Conservation (phyloP, 176 grass and related monocot genomes). For the Eleusine coracana region DNA sequence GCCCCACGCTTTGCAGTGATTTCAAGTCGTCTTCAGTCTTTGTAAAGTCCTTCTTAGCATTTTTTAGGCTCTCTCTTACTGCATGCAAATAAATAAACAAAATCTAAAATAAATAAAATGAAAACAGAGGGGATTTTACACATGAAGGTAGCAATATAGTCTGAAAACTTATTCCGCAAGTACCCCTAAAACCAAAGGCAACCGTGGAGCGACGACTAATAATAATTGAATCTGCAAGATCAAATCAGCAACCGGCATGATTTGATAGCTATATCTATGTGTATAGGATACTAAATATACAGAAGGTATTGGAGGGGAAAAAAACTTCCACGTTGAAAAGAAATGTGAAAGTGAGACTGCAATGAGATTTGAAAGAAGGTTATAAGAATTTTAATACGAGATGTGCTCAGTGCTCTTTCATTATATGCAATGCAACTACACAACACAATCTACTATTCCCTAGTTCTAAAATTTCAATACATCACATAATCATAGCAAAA, state of each 20-base stretch:
- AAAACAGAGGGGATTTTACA: not conserved
- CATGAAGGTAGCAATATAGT: slow-evolving; percentile 7
- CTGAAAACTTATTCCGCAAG: not conserved
- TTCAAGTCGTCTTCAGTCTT: slow-evolving; percentile 99
- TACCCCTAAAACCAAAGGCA: not conserved
- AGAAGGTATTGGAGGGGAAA: not conserved
- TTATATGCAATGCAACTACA: slow-evolving; percentile 10
- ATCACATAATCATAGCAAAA: not conserved
- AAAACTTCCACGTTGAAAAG: not conserved
- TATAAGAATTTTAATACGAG: not conserved
- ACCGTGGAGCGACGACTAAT: not conserved
- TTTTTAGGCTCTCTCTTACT: slow-evolving; percentile 85
- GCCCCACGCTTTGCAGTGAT: slow-evolving; percentile 96
- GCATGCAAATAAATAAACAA: slow-evolving; percentile 48
- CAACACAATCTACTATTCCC: not conserved
- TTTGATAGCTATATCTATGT: not conserved
- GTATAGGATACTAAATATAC: not conserved
- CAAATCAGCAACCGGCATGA: not conserved
- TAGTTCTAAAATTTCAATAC: not conserved
- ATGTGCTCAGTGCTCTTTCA: not conserved
- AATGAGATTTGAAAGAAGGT: not conserved
- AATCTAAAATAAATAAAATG: slow-evolving; percentile 21
- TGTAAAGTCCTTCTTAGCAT: slow-evolving; percentile 80
- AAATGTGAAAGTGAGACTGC: not conserved
- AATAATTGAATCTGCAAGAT: not conserved